phyloP scores from a whole-genome alignment of 2,329 filamentous ascomycete species.

The Trichophyton equinum region DNA sequence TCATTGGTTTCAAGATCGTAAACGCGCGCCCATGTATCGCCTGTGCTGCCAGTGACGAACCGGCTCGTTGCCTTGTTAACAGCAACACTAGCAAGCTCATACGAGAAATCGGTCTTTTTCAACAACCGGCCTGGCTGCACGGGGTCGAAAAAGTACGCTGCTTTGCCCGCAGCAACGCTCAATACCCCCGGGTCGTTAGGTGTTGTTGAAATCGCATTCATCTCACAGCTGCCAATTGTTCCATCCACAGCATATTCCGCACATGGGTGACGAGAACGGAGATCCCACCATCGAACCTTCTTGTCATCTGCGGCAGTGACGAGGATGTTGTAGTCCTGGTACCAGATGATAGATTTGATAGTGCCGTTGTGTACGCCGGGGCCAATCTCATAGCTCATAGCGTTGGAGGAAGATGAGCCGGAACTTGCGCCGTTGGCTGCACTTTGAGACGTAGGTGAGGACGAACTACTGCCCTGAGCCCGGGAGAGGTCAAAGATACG shows the following conservation, averaged over 20 bases:
- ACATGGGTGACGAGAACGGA: constrained; percentile 62
- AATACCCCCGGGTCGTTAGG: constrained; percentile 58
- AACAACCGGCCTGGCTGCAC: constrained; percentile 53
- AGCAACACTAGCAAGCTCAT: constrained; percentile 82
- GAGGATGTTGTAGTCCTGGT: constrained; percentile 71
- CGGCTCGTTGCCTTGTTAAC: constrained; percentile 70
- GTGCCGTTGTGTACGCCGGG: constrained; percentile 68
- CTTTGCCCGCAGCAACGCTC: constrained; percentile 87
- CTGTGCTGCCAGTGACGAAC: constrained; percentile 79
- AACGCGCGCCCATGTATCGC: constrained; percentile 92
- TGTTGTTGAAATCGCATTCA: constrained; percentile 54
- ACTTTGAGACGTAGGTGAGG: constrained; percentile 29
- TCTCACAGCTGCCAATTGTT: constrained; percentile 81
- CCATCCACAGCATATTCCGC: constrained; percentile 69
- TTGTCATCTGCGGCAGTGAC: constrained; percentile 87
- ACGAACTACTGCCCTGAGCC: constrained; percentile 29
- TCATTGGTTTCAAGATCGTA: constrained; percentile 75
- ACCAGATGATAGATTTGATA: constrained; percentile 97
- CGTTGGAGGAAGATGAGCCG: constrained; percentile 31
- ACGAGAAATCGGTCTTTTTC: constrained; percentile 66
- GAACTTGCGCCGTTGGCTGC: constrained; percentile 22
- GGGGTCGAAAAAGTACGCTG: constrained; percentile 83
- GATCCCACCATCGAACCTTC: constrained; percentile 86
- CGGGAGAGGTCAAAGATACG: constrained; percentile 79
- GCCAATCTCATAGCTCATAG: constrained; percentile 75